A percentile compares a stretch with the other conserved stretches of the same genome.
phyloP scores from a whole-genome alignment of 805 yeast genomes.

The Myxozyma melibiosi region DNA sequence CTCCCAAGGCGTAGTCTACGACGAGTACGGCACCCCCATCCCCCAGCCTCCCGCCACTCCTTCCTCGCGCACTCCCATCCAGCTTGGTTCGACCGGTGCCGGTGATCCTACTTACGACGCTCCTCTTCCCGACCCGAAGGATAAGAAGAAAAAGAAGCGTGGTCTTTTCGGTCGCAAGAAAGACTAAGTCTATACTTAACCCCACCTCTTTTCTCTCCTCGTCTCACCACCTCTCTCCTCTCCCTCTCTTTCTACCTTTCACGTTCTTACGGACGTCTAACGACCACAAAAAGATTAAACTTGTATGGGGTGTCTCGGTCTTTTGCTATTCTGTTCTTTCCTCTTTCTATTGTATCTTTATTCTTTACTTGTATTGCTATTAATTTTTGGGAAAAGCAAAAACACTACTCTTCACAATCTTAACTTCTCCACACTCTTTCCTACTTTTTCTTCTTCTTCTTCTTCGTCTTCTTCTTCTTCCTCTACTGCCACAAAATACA shows the following conservation, averaged over 20 bases:
- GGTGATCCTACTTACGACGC: slow-evolving; percentile 48
- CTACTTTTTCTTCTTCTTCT: neutral
- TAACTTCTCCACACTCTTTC: neutral
- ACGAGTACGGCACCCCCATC: slow-evolving; percentile 10
- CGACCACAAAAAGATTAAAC: neutral
- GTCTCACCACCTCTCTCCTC: neutral
- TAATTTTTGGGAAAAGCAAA: too few relatives aligned
- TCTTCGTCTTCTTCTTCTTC: neutral
- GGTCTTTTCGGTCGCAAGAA: slow-evolving; percentile 77
- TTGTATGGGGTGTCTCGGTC: neutral
- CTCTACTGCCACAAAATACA: neutral
- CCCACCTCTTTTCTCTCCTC: neutral
- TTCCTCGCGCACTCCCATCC: slow-evolving; percentile 26
- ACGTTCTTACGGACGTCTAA: too few relatives aligned
- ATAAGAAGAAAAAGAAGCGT: slow-evolving; percentile 70
- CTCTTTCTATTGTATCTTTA: neutral
- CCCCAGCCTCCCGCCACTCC: slow-evolving; percentile 10
- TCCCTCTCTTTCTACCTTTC: neutral
- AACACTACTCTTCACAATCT: neutral
- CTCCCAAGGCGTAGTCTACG: slow-evolving; percentile 27
- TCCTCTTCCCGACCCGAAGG: slow-evolving; percentile 43
- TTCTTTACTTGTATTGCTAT: neutral
- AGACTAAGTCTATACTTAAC: slow-evolving; percentile 4
- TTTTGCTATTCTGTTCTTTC: neutral
- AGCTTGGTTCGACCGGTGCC: slow-evolving; percentile 35